A percentile compares a stretch with the other conserved stretches of the same genome.
Conservation (phyloP, 192 early-diverging fungal species). For the Coemansia biformis region DNA sequence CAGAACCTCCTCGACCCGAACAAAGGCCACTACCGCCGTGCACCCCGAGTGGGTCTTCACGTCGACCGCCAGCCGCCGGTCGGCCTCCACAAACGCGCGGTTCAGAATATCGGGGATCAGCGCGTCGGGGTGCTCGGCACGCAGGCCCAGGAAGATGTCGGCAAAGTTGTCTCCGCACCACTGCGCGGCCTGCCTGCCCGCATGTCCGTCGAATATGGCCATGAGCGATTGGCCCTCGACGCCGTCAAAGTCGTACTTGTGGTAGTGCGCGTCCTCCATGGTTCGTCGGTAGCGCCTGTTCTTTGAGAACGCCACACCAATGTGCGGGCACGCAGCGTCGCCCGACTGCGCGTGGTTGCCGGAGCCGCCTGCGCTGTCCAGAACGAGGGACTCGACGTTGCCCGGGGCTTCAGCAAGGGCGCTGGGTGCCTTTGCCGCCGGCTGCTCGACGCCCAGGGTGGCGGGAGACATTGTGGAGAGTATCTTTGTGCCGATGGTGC, state of each 20-base stretch:
- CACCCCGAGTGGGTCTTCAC: constrained; percentile 83
- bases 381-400: constrained; percentile 8
- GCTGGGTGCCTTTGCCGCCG: neutral
- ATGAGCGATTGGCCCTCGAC: constrained; percentile 81
- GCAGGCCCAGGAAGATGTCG: constrained; percentile 63
- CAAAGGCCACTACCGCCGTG: constrained; percentile 81
- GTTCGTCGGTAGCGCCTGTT: constrained; percentile 88
- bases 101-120: constrained; percentile 80
- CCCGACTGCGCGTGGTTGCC: neutral
- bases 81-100: constrained; percentile 73
- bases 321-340: constrained; percentile 17
- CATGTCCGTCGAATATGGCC: constrained; percentile 97
- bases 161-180: constrained; percentile 89
- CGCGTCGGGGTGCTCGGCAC: constrained; percentile 50
- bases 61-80: constrained; percentile 70
- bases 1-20: constrained; percentile 36
- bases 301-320: constrained; percentile 43
- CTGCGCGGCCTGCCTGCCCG: constrained; percentile 89
- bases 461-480: constrained; percentile 26
- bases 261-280: constrained; percentile 97
- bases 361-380: neutral
- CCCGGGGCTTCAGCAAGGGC: neutral
- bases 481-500: constrained; percentile 16
- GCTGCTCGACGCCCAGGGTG: constrained; percentile 5
- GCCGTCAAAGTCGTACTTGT: constrained; percentile 75